Evolutionary conservation across 75 land plant genomes (phyloP).

Genomic region (Pinus taeda): DNA sequence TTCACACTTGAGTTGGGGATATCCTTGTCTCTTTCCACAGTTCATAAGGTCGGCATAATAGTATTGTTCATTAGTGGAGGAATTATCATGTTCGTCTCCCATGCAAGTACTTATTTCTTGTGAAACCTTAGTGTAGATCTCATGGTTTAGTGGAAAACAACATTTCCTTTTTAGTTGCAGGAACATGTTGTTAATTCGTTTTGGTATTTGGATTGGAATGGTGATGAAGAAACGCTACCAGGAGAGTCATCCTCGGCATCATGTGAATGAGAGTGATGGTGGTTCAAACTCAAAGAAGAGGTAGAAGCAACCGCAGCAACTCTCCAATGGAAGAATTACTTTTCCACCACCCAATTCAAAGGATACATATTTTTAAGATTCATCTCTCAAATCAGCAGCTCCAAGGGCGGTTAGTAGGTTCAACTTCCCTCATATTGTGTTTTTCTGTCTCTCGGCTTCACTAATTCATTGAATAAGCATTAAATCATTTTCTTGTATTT

Average conservation of each 20-base stretch:
- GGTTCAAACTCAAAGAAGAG: too few relatives aligned
- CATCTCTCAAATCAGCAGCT: not conserved
- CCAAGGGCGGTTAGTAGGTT: not conserved
- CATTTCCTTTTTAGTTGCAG: too few relatives aligned
- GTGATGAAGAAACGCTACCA: not conserved
- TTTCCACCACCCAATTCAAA: not conserved
- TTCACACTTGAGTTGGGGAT: constrained; percentile 18
- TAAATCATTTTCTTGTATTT: not conserved
- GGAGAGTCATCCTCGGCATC: not conserved
- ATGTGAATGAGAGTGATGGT: not conserved
- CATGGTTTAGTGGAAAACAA: too few relatives aligned
- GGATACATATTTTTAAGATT: not conserved
- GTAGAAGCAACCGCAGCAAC: not conserved
- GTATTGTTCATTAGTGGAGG: constrained; percentile 20
- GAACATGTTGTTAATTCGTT: not conserved
- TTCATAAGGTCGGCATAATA: constrained; percentile 21
- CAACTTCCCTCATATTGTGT: not conserved
- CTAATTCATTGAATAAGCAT: not conserved
- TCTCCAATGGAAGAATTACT: not conserved
- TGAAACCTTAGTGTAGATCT: too few relatives aligned
- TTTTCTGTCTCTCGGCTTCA: not conserved
- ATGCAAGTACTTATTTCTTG: constrained; percentile 9
- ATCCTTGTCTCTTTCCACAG: constrained; percentile 16
- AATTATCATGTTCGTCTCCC: constrained; percentile 29
- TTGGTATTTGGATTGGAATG: not conserved